Evolutionary conservation across 768 basidiomycete genomes (phyloP).

Genomic region (Amanita fuliginea): DNA sequence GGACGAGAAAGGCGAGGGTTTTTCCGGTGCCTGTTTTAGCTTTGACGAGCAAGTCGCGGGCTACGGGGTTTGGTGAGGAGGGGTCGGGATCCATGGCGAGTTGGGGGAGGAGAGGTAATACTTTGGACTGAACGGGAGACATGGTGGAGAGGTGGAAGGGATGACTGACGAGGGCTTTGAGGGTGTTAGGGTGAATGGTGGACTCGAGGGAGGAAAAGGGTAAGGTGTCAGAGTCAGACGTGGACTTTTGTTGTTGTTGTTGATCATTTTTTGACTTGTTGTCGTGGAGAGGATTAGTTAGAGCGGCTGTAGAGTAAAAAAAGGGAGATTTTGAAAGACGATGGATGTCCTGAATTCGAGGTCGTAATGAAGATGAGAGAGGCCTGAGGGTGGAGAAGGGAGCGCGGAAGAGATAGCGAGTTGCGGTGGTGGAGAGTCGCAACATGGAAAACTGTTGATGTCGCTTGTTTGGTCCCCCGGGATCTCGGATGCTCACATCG

Average conservation of each 20-base stretch:
- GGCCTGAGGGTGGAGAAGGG: background rate
- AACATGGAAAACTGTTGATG: background rate
- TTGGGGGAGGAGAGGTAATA: conserved; percentile 65
- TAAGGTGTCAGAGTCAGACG: background rate
- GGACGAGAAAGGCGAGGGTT: conserved; percentile 80
- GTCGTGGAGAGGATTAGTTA: background rate
- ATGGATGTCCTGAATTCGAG: background rate
- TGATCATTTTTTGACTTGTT: no score
- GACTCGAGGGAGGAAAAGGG: conserved; percentile 28
- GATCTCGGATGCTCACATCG: no score
- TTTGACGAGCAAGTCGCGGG: conserved; percentile 72
- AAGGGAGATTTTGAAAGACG: background rate
- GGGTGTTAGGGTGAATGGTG: conserved; percentile 26
- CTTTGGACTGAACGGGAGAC: conserved; percentile 75
- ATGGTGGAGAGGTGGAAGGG: conserved; percentile 65
- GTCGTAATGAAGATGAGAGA: no score
- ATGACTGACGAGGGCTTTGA: conserved; percentile 46
- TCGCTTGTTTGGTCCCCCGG: background rate
- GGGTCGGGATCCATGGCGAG: conserved; percentile 40
- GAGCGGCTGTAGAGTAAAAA: background rate
- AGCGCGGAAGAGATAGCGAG: background rate
- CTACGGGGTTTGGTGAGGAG: conserved; percentile 12
- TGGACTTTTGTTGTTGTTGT: background rate
- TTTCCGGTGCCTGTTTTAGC: conserved; percentile 88
- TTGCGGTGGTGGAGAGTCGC: background rate